These are phyloP conservation scores for Skeletonema potamos DNA, from an alignment of 108 stramenopile species.

Conservation along the genomic window DNA sequence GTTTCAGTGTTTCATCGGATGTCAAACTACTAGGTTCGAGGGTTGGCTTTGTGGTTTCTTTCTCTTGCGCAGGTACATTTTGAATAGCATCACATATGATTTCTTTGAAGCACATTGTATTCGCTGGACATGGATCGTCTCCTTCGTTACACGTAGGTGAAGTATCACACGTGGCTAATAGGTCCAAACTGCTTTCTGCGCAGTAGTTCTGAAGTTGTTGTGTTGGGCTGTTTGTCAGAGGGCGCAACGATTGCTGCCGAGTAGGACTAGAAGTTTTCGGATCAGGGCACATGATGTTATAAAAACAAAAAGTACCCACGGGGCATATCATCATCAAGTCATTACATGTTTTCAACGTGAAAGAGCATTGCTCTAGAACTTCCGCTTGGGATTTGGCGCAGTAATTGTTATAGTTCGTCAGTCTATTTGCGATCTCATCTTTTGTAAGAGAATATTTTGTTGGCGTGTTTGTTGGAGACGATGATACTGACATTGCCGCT, in stretches of 20 bases:
- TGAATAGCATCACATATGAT: not conserved
- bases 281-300: slow-evolving; percentile 25
- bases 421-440: slow-evolving; percentile 26
- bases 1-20: not conserved
- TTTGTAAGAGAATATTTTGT: slow-evolving; percentile 15
- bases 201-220: slow-evolving; percentile 1
- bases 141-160: slow-evolving; percentile 8
- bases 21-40: not conserved
- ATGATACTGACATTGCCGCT: slow-evolving; percentile 1
- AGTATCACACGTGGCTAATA: not conserved
- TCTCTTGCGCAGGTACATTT: not conserved
- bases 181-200: not conserved
- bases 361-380: slow-evolving; percentile 24
- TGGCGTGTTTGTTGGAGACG: slow-evolving; percentile 8
- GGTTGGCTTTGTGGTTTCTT: not conserved
- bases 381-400: slow-evolving; percentile 23
- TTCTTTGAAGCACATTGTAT: not conserved
- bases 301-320: slow-evolving; percentile 27
- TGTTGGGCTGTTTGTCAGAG: too few relatives aligned
- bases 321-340: slow-evolving; percentile 24
- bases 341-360: slow-evolving; percentile 41
- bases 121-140: slow-evolving; percentile 1
- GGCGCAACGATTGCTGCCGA: too few relatives aligned
- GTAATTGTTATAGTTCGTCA: slow-evolving; percentile 32
- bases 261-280: not conserved